A percentile compares a stretch with the other conserved stretches of the same genome.
Conservation (phyloP, 768 basidiomycete genomes). For the Trametes cingulata region DNA sequence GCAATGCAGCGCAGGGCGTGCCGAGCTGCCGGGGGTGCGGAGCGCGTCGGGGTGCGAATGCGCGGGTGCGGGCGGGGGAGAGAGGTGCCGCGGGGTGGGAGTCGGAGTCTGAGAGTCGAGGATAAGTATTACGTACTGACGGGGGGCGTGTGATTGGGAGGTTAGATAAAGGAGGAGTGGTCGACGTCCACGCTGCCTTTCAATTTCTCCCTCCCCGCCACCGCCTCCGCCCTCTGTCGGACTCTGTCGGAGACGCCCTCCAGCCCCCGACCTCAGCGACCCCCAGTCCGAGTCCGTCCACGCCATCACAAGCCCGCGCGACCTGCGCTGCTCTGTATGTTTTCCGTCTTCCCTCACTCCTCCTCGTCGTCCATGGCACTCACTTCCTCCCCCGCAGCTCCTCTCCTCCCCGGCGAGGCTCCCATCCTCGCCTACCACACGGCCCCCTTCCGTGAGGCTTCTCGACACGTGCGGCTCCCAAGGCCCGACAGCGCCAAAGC, state of each 20-base stretch:
- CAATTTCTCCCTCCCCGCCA: slow-evolving; percentile 22
- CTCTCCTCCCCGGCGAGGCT: slow-evolving; percentile 5
- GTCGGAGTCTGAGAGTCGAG: neutral
- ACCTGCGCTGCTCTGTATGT: slow-evolving; percentile 3
- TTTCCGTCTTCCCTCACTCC: neutral
- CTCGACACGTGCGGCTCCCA: slow-evolving; percentile 22
- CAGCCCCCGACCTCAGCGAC: slow-evolving; percentile 24
- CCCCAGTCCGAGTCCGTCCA: neutral
- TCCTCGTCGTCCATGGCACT: slow-evolving; percentile 8
- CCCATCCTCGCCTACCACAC: neutral
- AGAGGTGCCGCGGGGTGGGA: slow-evolving; percentile 12
- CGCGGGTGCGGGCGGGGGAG: slow-evolving; percentile 5
- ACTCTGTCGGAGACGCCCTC: slow-evolving; percentile 26
- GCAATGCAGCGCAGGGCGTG: neutral
- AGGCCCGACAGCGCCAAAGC: slow-evolving; percentile 11
- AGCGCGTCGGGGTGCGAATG: slow-evolving; percentile 9
- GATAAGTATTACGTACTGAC: slow-evolving; percentile 11
- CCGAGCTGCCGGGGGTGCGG: neutral
- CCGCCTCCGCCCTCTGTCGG: slow-evolving; percentile 27
- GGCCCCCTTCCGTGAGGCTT: slow-evolving; percentile 14
- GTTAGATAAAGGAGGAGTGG: neutral
- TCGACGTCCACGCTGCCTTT: slow-evolving; percentile 23
- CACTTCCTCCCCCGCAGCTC: slow-evolving; percentile 6
- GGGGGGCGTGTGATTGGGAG: too few relatives aligned
- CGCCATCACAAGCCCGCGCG: neutral